Percentiles rank a stretch among this genome's conserved stretches.
Evolutionary conservation across 257 asterid species (phyloP).

Genomic region (Fraxinus anomala): DNA sequence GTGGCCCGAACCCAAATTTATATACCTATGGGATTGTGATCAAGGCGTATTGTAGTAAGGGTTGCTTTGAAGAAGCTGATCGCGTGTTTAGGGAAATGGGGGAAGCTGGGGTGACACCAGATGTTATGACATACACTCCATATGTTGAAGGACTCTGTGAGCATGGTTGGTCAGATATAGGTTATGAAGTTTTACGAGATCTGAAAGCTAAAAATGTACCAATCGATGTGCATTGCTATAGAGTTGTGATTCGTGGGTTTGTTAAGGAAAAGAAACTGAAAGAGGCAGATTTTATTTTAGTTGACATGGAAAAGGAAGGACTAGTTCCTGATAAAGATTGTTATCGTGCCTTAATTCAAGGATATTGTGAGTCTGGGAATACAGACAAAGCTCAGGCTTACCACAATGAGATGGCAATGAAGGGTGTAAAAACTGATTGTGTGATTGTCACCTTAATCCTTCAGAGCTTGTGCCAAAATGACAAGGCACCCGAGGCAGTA

Average conservation of each 20-base stretch:
- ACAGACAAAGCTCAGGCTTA: constrained; percentile 48
- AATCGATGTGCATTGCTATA: constrained; percentile 48
- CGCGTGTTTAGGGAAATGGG: constrained; percentile 61
- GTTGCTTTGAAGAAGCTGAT: constrained; percentile 54
- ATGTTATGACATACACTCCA: constrained; percentile 45
- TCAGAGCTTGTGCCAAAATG: constrained; percentile 68
- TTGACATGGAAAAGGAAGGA: constrained; percentile 60
- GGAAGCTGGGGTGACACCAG: constrained; percentile 59
- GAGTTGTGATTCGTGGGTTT: constrained; percentile 66
- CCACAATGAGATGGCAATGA: constrained; percentile 57
- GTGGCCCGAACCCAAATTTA: constrained; percentile 61
- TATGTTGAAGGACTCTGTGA: constrained; percentile 66
- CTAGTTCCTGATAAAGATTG: constrained; percentile 41
- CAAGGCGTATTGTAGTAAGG: constrained; percentile 62
- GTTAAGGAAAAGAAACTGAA: constrained; percentile 54
- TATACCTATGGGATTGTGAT: constrained; percentile 75
- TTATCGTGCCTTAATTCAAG: constrained; percentile 59
- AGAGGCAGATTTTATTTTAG: constrained; percentile 53
- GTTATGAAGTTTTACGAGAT: constrained; percentile 37
- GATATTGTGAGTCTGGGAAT: constrained; percentile 63
- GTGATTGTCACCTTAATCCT: constrained; percentile 59
- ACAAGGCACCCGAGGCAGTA: constrained; percentile 52
- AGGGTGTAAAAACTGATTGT: constrained; percentile 65
- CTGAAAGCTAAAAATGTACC: constrained; percentile 39
- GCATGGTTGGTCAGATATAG: constrained; percentile 49